Base-by-base conservation (phyloP, 768 basidiomycete species). In the Boletus tomentosulus region DNA sequence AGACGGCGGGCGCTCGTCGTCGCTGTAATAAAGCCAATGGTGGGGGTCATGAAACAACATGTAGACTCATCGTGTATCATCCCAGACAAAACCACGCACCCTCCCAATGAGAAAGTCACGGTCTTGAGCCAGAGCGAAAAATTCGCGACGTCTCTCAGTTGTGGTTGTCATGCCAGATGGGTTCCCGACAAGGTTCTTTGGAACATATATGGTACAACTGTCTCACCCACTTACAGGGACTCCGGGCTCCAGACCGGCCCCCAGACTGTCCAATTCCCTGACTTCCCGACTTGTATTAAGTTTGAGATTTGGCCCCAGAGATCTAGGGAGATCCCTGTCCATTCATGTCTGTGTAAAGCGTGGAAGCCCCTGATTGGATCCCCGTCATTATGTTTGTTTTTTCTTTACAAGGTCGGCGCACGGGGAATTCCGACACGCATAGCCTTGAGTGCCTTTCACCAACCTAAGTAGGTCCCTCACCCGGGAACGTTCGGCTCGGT, bases 141-240 rank as follows among this genome's bases (percentile, higher is more conserved):
- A 81, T 78, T 35, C 27, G 27, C 27, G 6, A 27, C 19, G 19
- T 19, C 89, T 78, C 50, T 82, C 80, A 13, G 79, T 67, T 0
- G 84, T 79, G 3, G 85, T 80, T 6, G 89, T 89, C 67, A 81
- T 83, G 5, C 91, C 91, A 7, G 86, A 86, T 5, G 87, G 87
- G 66, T 93, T 91, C 55, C 85, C 9, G 31, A 50, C 43, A 19
- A 13, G 10, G 5, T 45, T 35, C 50, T 49, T 49, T 25, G 22
- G 30, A 51, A 46, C 50, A 31, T 31, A 2, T 31, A 39, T 42
- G 31, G 45, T 48, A 19, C 48, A 25, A 41, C 25, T 19, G 38
- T 30, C 10, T 19, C 19, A 19, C 19, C 19, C 19, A 19, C 19
- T 19, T 19, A 19, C 19, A 19, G 19, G 19, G 19, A 19, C 19